Evolutionary conservation across 2,329 filamentous ascomycete species (phyloP).

Genomic region (Aspergillus quadrilineatus): DNA sequence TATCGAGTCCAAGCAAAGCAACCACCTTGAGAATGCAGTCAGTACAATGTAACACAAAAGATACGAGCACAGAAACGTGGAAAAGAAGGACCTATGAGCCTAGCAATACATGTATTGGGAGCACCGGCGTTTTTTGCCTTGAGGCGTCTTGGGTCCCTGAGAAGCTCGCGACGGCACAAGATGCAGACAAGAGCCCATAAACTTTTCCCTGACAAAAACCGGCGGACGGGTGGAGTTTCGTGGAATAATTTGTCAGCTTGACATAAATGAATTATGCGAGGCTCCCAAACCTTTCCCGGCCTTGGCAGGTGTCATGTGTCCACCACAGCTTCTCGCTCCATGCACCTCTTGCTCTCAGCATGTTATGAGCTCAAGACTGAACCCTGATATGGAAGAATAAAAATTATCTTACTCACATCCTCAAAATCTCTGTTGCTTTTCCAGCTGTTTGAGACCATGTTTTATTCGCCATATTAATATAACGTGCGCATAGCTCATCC

Average conservation of each 20-base stretch:
- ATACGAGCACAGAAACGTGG: background rate
- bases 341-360: no score
- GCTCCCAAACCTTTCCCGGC: background rate
- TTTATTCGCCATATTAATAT: background rate
- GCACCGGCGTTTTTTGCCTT: background rate
- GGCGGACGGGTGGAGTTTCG: background rate
- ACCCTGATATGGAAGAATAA: no score
- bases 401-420: no score
- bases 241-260: slow-evolving; percentile 3
- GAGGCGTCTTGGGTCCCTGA: background rate
- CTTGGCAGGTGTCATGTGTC: slow-evolving; percentile 9
- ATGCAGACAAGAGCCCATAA: background rate
- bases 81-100: background rate
- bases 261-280: background rate
- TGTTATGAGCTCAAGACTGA: no score
- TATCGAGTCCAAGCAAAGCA: background rate
- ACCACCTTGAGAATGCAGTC: background rate
- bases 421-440: background rate
- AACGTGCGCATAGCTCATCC: background rate
- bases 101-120: background rate
- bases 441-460: background rate
- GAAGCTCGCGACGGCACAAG: background rate
- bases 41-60: background rate
- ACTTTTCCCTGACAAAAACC: slow-evolving; percentile 1
- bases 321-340: background rate